phyloP scores from a whole-genome alignment of 495 filamentous ascomycete genomes.

The Penicillium paxilli region DNA sequence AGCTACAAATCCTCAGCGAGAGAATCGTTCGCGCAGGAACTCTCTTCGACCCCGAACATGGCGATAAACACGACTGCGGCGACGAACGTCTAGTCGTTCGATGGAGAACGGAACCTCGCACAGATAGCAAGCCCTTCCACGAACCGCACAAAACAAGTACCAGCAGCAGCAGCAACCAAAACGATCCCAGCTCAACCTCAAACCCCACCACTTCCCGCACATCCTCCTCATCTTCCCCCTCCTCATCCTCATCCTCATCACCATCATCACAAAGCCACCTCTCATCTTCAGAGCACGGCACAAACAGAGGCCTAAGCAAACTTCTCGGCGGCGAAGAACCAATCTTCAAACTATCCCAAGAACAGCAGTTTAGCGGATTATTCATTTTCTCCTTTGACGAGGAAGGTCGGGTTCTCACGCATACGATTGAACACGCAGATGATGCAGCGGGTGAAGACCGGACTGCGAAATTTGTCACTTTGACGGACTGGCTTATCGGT shows the following conservation, averaged over 20 bases:
- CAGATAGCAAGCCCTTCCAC: slow-evolving; percentile 30
- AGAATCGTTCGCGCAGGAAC: slow-evolving; percentile 67
- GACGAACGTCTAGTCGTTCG: slow-evolving; percentile 82
- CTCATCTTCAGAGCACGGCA: slow-evolving; percentile 27
- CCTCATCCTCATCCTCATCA: not conserved
- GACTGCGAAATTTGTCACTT: slow-evolving; percentile 71
- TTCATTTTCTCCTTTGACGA: slow-evolving; percentile 97
- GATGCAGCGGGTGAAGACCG: slow-evolving; percentile 66
- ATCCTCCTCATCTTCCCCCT: no score
- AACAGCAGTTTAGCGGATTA: slow-evolving; percentile 59
- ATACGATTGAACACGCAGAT: slow-evolving; percentile 93
- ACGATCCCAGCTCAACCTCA: no score
- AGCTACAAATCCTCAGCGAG: slow-evolving; percentile 82
- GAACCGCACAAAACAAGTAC: not conserved
- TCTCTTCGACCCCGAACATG: slow-evolving; percentile 31
- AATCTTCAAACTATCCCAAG: slow-evolving; percentile 70
- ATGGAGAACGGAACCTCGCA: slow-evolving; percentile 68
- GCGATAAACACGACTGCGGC: slow-evolving; percentile 37
- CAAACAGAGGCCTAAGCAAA: slow-evolving; percentile 41
- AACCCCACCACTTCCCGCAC: no score
- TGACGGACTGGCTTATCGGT: slow-evolving; percentile 89
- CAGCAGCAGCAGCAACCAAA: not conserved
- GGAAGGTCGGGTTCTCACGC: slow-evolving; percentile 76
- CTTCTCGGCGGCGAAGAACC: slow-evolving; percentile 61
- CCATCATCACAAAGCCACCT: slow-evolving; percentile 10